These are phyloP conservation scores for Magnolia sinica DNA, from an alignment of 164 flowering plant genomes.

Conservation along the genomic window DNA sequence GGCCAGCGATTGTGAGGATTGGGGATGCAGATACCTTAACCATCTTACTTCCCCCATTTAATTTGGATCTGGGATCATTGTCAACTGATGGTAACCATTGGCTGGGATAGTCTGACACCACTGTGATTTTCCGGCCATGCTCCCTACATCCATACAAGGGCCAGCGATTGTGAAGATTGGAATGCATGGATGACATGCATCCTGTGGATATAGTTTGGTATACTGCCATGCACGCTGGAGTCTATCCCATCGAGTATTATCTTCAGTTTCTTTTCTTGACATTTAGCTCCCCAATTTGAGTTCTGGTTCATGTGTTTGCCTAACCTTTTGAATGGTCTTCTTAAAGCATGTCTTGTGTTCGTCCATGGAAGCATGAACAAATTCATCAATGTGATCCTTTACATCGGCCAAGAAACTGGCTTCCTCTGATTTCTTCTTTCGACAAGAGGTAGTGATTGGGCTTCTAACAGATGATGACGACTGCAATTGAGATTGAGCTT, in stretches of 20 bases:
- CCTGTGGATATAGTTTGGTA: not conserved
- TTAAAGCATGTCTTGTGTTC: slow-evolving; percentile 86
- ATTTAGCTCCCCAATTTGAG: not conserved
- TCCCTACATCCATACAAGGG: too few relatives aligned
- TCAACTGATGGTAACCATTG: not conserved
- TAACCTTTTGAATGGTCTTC: slow-evolving; percentile 82
- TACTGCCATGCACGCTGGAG: not conserved
- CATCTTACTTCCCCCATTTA: not conserved
- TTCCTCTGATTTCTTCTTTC: slow-evolving; percentile 80
- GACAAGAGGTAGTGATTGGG: slow-evolving; percentile 46
- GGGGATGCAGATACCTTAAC: not conserved
- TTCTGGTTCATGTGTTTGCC: not conserved
- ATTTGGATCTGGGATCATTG: not conserved
- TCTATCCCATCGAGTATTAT: not conserved
- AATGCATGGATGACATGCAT: not conserved
- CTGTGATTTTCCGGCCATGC: too few relatives aligned
- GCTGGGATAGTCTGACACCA: not conserved
- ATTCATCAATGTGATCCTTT: slow-evolving; percentile 89
- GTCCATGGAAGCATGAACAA: slow-evolving; percentile 83
- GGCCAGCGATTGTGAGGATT: too few relatives aligned
- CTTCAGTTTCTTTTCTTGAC: too few relatives aligned
- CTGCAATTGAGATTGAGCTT: slow-evolving; percentile 20
- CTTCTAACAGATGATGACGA: slow-evolving; percentile 8
- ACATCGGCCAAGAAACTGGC: slow-evolving; percentile 69
- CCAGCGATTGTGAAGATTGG: too few relatives aligned